Percentiles rank a stretch among this genome's conserved stretches.
Evolutionary conservation across 2,329 filamentous ascomycete genomes (phyloP).

Genomic region (Fonsecaea pedrosoi): DNA sequence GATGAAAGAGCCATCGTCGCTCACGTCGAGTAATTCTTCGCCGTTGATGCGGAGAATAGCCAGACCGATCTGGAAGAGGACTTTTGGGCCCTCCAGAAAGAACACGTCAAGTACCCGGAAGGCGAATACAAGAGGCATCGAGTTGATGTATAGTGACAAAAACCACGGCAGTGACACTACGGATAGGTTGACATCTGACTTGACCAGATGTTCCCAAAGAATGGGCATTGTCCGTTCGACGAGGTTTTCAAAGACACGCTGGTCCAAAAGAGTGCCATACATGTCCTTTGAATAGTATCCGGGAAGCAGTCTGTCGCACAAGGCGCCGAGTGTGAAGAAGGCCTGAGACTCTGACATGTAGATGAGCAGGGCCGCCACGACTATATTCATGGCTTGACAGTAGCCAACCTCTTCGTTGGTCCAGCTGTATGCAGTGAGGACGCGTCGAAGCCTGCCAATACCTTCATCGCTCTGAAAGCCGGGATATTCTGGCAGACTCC

Average conservation of each 20-base stretch:
- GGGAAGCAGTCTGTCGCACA: constrained; percentile 91
- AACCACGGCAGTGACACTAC: constrained; percentile 99
- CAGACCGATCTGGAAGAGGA: constrained; percentile 93
- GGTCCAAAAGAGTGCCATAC: constrained; percentile 96
- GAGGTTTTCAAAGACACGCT: constrained; percentile 94
- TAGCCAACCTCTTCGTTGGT: constrained; percentile 94
- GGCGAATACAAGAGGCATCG: constrained; percentile 97
- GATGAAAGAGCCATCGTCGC: constrained; percentile 95
- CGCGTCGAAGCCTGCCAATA: constrained; percentile 84
- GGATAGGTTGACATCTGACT: constrained; percentile 94
- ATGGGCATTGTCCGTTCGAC: constrained; percentile 99
- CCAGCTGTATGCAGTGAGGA: constrained; percentile 98
- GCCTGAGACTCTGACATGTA: constrained; percentile 97
- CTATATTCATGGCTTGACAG: constrained; percentile 99
- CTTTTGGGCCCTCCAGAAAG: constrained; percentile 96
- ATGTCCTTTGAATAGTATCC: constrained; percentile 99
- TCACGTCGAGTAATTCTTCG: constrained; percentile 89
- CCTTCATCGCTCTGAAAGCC: constrained; percentile 97
- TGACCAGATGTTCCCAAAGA: constrained; percentile 96
- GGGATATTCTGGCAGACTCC: constrained; percentile 94
- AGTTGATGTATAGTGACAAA: constrained; percentile 97
- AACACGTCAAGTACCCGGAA: constrained; percentile 97
- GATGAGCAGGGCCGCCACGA: constrained; percentile 95
- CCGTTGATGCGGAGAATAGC: constrained; percentile 98
- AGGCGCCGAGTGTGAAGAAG: constrained; percentile 87